These are phyloP conservation scores for Aspergillus sp. DNA, from an alignment of 2,329 filamentous ascomycete genomes.

Conservation along the genomic window DNA sequence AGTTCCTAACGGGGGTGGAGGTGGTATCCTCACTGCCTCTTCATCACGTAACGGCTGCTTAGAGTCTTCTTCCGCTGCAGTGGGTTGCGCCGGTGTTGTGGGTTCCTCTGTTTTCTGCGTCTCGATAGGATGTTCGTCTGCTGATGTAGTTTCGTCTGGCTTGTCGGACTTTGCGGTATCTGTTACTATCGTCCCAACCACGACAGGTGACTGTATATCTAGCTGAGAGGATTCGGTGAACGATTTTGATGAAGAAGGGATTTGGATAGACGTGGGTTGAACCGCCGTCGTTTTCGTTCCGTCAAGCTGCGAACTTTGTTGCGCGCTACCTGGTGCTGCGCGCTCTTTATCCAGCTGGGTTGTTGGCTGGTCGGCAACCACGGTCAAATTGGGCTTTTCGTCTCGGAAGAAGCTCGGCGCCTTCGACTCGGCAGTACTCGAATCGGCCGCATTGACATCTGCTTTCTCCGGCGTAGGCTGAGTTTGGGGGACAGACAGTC, in stretches of 20 bases:
- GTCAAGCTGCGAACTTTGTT: slow-evolving; percentile 45
- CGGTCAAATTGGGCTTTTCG: slow-evolving; percentile 43
- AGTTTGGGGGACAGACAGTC: slow-evolving; percentile 40
- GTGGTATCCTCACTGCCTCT: slow-evolving; percentile 50
- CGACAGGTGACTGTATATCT: slow-evolving; percentile 10
- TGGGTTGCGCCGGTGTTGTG: slow-evolving; percentile 51
- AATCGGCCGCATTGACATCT: slow-evolving; percentile 44
- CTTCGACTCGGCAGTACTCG: slow-evolving; percentile 46
- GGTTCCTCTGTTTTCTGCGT: slow-evolving; percentile 26
- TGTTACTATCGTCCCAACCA: slow-evolving; percentile 16
- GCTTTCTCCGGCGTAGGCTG: slow-evolving; percentile 46
- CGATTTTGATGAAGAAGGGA: slow-evolving; percentile 20
- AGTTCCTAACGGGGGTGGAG: slow-evolving; percentile 61
- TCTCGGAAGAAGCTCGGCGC: slow-evolving; percentile 40
- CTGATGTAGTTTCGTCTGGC: slow-evolving; percentile 20
- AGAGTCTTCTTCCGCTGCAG: slow-evolving; percentile 50
- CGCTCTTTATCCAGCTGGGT: slow-evolving; percentile 34
- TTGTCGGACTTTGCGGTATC: slow-evolving; percentile 18
- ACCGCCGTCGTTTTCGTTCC: slow-evolving; percentile 26
- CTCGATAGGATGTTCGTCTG: slow-evolving; percentile 21
- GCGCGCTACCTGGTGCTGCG: slow-evolving; percentile 37
- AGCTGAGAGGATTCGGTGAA: slow-evolving; percentile 19
- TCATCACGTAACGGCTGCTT: slow-evolving; percentile 46
- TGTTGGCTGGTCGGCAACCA: slow-evolving; percentile 33
- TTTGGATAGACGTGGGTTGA: slow-evolving; percentile 22